These are phyloP conservation scores for Nakaseomyces sp. DNA, from an alignment of 1,139 yeast species.

Conservation along the genomic window DNA sequence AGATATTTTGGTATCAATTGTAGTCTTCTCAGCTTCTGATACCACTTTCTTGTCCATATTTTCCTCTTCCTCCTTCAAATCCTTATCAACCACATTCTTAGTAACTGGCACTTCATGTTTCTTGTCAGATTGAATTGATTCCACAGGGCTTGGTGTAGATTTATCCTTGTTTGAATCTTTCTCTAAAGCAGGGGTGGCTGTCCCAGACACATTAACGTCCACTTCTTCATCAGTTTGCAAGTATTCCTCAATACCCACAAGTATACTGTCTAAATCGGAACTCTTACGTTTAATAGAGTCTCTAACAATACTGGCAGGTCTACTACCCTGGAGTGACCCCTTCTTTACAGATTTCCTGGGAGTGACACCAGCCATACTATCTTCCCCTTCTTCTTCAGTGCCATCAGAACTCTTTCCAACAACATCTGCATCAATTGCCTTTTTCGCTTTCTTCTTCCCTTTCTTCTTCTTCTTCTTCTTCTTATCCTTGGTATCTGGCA, in stretches of 20 bases:
- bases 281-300: slow-evolving; percentile 5
- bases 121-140: no score
- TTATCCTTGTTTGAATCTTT: not conserved
- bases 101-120: no score
- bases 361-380: not conserved
- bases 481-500: not conserved
- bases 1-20: no score
- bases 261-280: slow-evolving; percentile 10
- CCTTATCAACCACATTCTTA: no score
- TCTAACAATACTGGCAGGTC: not conserved
- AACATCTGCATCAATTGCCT: not conserved
- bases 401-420: not conserved
- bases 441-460: slow-evolving; percentile 3
- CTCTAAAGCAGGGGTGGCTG: no score
- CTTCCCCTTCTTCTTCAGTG: not conserved
- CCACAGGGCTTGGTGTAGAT: not conserved
- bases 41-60: no score
- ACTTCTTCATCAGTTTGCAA: slow-evolving; percentile 9
- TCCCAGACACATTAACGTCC: not conserved
- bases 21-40: no score
- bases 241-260: slow-evolving; percentile 15
- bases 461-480: slow-evolving; percentile 4
- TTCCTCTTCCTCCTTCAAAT: no score
- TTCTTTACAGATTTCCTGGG: not conserved
- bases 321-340: not conserved